These are phyloP conservation scores for Leccinum pallidistipes DNA, from an alignment of 1,284 basidiomycete species.

Conservation along the genomic window DNA sequence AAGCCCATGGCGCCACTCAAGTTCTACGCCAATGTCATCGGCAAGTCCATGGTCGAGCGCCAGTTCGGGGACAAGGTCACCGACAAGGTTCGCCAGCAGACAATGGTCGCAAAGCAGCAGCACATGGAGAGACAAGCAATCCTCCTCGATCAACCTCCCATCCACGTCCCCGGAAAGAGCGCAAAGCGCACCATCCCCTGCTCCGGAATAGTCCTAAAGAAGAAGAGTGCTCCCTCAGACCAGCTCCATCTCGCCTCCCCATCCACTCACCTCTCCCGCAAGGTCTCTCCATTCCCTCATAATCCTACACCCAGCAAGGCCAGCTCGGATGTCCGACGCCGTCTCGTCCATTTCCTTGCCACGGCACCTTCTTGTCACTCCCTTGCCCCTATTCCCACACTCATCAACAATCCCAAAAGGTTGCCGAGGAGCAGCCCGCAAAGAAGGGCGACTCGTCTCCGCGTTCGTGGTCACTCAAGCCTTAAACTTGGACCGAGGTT, in stretches of 20 bases:
- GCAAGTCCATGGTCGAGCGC: conserved; percentile 63
- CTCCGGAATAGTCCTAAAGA: conserved; percentile 33
- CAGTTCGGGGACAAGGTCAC: conserved; percentile 53
- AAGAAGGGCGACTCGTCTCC: conserved; percentile 39
- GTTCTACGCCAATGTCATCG: conserved; percentile 67
- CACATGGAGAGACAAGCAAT: conserved; percentile 53
- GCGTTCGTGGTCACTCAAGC: conserved; percentile 53
- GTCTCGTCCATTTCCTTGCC: conserved; percentile 58
- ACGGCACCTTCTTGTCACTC: conserved; percentile 28
- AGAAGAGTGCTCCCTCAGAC: conserved; percentile 35
- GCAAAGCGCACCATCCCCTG: conserved; percentile 37
- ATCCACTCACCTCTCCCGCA: conserved; percentile 28
- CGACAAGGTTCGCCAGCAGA: conserved; percentile 56
- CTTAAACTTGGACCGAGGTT: conserved; percentile 59
- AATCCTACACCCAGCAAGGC: conserved; percentile 19
- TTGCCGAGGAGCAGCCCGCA: conserved; percentile 46
- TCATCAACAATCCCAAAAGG: conserved; percentile 33
- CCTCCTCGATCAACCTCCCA: conserved; percentile 45
- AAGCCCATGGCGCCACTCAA: conserved; percentile 65
- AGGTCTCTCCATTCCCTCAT: conserved; percentile 29
- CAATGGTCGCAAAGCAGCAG: conserved; percentile 55
- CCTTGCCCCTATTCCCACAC: not conserved
- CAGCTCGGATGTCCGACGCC: conserved; percentile 39
- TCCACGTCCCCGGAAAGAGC: conserved; percentile 20
- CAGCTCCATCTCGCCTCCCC: conserved; percentile 27